Evolutionary conservation across 148 eudicot species (phyloP).

Genomic region (Camellia lanceoleosa): DNA sequence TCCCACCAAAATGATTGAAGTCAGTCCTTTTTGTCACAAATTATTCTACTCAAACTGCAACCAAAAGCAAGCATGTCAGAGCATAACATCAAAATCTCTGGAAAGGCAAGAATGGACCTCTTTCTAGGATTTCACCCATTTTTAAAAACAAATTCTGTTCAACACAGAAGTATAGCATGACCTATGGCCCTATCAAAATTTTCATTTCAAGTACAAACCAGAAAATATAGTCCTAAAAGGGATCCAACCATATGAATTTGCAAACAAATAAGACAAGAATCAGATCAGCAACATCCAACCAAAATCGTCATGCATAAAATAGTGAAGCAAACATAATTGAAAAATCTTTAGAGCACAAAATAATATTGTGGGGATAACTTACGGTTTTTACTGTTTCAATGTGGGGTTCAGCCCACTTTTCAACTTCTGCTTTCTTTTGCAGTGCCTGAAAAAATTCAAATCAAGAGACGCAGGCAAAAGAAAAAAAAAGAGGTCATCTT

Average conservation of each 20-base stretch:
- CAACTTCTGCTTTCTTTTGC: slow-evolving; percentile 49
- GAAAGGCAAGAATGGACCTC: background rate
- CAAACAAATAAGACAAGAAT: background rate
- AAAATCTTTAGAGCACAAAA: slow-evolving; percentile 6
- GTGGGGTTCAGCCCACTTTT: slow-evolving; percentile 55
- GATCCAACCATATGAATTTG: background rate
- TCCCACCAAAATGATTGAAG: background rate
- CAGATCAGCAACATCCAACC: background rate
- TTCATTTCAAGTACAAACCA: background rate
- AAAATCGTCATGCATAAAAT: slow-evolving; percentile 1
- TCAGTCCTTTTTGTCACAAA: background rate
- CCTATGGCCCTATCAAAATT: background rate
- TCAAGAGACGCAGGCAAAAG: background rate
- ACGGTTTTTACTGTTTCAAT: slow-evolving; percentile 50
- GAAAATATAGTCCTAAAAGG: background rate
- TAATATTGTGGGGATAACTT: slow-evolving; percentile 24
- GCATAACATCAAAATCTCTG: too few species aligned
- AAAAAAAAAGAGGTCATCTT: background rate
- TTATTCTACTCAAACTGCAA: background rate
- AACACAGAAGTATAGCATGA: background rate
- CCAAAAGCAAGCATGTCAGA: background rate
- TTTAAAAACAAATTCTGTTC: background rate
- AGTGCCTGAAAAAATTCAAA: slow-evolving; percentile 26
- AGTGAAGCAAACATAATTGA: background rate
- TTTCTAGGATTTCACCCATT: background rate